These are phyloP conservation scores for Arctium minus DNA, from an alignment of 129 eudicot species.

Conservation along the genomic window DNA sequence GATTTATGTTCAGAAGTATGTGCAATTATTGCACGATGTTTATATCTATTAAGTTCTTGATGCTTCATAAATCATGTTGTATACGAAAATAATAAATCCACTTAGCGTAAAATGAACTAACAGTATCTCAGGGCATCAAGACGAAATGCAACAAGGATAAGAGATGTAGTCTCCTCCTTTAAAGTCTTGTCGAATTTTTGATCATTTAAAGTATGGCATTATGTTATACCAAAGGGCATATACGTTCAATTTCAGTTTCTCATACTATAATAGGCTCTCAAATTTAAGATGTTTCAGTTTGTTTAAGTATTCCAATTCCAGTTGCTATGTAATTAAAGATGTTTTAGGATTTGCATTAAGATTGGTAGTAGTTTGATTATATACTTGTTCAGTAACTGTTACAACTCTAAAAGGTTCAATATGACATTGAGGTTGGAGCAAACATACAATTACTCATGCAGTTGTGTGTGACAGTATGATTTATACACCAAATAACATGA, in stretches of 20 bases:
- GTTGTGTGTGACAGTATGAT: too few relatives aligned
- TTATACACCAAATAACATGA: too few relatives aligned
- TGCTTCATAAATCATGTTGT: not conserved
- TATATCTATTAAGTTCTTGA: not conserved
- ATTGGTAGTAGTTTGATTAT: too few relatives aligned
- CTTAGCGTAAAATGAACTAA: not conserved
- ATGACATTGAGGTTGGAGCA: too few relatives aligned
- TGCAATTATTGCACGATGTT: not conserved
- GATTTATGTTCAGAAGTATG: not conserved
- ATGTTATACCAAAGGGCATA: too few relatives aligned
- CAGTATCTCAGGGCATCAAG: not conserved
- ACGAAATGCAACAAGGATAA: not conserved
- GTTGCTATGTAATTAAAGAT: not conserved
- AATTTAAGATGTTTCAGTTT: not conserved
- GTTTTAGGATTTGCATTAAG: too few relatives aligned
- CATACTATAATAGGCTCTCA: not conserved
- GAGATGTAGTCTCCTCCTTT: too few relatives aligned
- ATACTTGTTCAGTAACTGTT: too few relatives aligned
- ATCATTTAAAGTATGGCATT: not conserved
- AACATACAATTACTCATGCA: too few relatives aligned
- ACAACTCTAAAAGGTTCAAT: too few relatives aligned
- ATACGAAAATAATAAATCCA: not conserved
- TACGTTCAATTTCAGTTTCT: not conserved
- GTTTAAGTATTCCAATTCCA: not conserved
- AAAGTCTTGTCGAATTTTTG: too few relatives aligned